A percentile compares a stretch with the other conserved stretches of the same genome.
Conservation (phyloP, 1,284 basidiomycete genomes). For the Mycosarcoma mackinlayi region DNA sequence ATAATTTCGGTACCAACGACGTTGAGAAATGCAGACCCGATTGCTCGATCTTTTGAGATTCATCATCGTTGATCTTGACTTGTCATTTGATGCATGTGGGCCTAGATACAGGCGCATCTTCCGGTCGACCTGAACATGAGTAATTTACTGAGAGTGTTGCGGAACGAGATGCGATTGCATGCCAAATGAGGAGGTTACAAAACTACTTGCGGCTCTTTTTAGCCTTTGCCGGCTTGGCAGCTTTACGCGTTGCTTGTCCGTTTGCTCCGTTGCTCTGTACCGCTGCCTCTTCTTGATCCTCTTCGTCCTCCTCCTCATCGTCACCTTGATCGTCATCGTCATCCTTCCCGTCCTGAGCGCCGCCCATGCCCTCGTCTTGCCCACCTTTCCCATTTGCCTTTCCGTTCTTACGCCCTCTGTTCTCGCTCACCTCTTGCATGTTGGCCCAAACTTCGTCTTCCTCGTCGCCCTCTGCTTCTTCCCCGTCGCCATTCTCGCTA, state of each 20-base stretch:
- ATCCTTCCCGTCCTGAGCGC: constrained; percentile 19
- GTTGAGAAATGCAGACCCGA: neutral
- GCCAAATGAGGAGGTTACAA: neutral
- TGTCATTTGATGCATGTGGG: too few species aligned
- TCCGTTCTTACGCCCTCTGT: neutral
- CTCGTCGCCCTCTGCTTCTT: constrained; percentile 22
- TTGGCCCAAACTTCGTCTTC: constrained; percentile 45
- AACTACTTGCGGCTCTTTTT: constrained; percentile 37
- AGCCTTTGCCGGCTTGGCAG: constrained; percentile 11
- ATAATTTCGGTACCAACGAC: neutral
- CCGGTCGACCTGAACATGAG: too few species aligned
- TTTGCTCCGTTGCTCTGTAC: neutral
- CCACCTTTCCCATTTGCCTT: neutral
- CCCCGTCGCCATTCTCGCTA: constrained; percentile 8
- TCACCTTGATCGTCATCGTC: constrained; percentile 3
- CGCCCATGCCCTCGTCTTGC: constrained; percentile 13
- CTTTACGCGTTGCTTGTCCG: constrained; percentile 5
- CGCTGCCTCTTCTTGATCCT: neutral
- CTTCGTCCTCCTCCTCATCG: neutral
- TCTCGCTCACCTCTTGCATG: constrained; percentile 32
- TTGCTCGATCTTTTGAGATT: too few species aligned
- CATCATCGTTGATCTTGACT: too few species aligned
- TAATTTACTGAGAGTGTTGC: too few species aligned
- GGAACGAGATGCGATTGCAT: neutral
- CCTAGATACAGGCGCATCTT: too few species aligned